Evolutionary conservation across 352 stramenopile genomes (phyloP).

Genomic region (Peronospora farinosa): DNA sequence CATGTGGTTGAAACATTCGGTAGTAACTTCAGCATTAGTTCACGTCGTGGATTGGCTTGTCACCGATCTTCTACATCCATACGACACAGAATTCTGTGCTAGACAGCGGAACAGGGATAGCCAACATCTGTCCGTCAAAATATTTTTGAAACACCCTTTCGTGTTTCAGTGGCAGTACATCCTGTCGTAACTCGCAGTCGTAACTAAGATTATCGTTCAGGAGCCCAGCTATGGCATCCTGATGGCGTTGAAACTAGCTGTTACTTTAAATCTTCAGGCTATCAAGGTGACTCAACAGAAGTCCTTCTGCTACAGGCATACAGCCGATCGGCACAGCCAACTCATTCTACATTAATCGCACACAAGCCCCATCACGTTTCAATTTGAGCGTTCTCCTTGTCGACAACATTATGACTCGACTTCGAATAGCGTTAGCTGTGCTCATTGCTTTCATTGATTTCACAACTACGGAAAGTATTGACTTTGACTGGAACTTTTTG

Average conservation of each 20-base stretch:
- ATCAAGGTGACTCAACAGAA: not conserved
- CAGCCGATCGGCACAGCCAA: too few relatives aligned
- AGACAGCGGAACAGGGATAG: too few relatives aligned
- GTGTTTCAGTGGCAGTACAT: too few relatives aligned
- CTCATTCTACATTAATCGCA: not conserved
- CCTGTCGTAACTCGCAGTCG: not conserved
- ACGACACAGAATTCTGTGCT: too few relatives aligned
- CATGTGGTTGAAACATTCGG: too few relatives aligned
- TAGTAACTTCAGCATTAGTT: too few relatives aligned
- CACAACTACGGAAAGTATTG: slow-evolving; percentile 2
- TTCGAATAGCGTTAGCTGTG: slow-evolving; percentile 3
- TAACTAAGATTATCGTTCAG: not conserved
- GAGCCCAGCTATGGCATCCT: slow-evolving; percentile 7
- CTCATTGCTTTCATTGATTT: slow-evolving; percentile 3
- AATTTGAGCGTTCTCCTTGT: slow-evolving; percentile 1
- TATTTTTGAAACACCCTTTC: too few relatives aligned
- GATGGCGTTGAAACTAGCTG: too few relatives aligned
- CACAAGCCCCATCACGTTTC: slow-evolving; percentile 2
- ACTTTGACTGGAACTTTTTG: slow-evolving; percentile 4
- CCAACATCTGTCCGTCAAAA: too few relatives aligned
- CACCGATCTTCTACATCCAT: too few relatives aligned
- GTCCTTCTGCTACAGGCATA: not conserved
- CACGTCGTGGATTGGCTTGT: not conserved
- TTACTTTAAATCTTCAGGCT: too few relatives aligned
- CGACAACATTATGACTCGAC: slow-evolving; percentile 13